Evolutionary conservation across 192 early-diverging fungal genomes (phyloP), one percentile per base, ranked within the genome.

Genomic region (Powellomyces hirtus): DNA sequence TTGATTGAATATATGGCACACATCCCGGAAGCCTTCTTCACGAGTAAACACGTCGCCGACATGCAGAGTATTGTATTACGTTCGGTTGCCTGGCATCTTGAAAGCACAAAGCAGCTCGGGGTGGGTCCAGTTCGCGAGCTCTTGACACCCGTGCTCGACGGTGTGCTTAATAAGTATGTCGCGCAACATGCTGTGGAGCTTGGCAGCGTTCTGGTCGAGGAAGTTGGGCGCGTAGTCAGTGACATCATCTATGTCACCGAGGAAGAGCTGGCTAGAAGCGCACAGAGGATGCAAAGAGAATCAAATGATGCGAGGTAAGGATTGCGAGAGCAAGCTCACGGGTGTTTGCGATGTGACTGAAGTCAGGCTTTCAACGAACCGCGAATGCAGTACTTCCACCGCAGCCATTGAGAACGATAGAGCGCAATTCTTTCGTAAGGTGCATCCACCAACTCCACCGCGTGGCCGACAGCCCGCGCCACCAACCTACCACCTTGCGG

Each of bases 171-270:
- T 7, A 33, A 36, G 16, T 60, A 38, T 38, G 36, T 38, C 13
- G 38, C 20, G 4, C 2, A 36, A 22, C 36, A 36, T 36, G 34
- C 37, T 2, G 53, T 27, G 18, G 59, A 60, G 16, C 16, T 60
- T 14, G 59, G 59, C 20, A 29, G 59, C 16, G 36, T 60, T 34
- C 8, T 60, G 36, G 20, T 60, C 29, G 59, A 60, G 11, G 59
- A 60, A 20, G 37, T 60, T 36, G 37, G 59, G 20, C 36, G 37
- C 16, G n/a, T 60, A 2, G 59, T 38, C 4, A n/a, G 36, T 29
- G n/a, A 60, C 29, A 20, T 60, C 34, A n/a, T 60, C 38, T 36
- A 38, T 24, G 38, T 60, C 7, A 56, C 53, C 16, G 53, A 56
- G 16, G 53, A 56, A 6, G 53, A 56, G 31, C 27, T 56, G 53